Evolutionary conservation across 495 filamentous ascomycete species (phyloP).

Genomic region (Aspergillus cavernicola): DNA sequence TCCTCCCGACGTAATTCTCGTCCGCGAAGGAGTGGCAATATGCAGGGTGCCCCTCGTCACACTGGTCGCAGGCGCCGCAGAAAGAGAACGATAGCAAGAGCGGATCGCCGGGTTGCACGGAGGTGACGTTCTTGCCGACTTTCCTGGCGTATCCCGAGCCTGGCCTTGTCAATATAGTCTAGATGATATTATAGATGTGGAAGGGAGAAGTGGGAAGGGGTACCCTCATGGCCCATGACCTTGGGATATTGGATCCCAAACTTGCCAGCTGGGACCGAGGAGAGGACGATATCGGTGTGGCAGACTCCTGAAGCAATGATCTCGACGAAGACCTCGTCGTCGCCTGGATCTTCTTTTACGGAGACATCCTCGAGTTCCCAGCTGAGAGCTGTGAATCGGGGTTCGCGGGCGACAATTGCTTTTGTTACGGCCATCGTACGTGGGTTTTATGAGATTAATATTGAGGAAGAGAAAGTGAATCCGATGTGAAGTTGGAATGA

Average conservation of each 20-base stretch:
- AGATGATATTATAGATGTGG: background rate
- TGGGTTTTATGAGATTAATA: no score
- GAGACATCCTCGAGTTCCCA: conserved; percentile 27
- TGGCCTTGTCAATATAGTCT: background rate
- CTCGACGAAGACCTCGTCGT: conserved; percentile 36
- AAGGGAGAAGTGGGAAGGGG: background rate
- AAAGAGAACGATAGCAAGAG: conserved; percentile 43
- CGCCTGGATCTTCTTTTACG: conserved; percentile 20
- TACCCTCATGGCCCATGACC: conserved; percentile 28
- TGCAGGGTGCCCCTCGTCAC: conserved; percentile 18
- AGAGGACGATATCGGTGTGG: conserved; percentile 35
- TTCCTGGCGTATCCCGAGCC: conserved; percentile 40
- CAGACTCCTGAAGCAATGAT: conserved; percentile 40
- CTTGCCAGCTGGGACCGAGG: conserved; percentile 3
- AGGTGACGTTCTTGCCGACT: conserved; percentile 36
- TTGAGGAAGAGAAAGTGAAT: no score
- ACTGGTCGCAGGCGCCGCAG: conserved; percentile 32
- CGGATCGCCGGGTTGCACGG: conserved; percentile 38
- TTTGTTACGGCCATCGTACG: conserved; percentile 5
- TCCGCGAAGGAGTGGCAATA: conserved; percentile 29
- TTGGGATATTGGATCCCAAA: conserved; percentile 21
- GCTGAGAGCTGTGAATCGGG: conserved; percentile 3
- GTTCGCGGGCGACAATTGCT: conserved; percentile 23
- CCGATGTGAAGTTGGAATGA: no score
- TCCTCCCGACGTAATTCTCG: conserved; percentile 32